Evolutionary conservation across 495 filamentous ascomycete species (phyloP), one percentile per base, ranked within the genome.

Genomic region (Talaromyces stipitatus): DNA sequence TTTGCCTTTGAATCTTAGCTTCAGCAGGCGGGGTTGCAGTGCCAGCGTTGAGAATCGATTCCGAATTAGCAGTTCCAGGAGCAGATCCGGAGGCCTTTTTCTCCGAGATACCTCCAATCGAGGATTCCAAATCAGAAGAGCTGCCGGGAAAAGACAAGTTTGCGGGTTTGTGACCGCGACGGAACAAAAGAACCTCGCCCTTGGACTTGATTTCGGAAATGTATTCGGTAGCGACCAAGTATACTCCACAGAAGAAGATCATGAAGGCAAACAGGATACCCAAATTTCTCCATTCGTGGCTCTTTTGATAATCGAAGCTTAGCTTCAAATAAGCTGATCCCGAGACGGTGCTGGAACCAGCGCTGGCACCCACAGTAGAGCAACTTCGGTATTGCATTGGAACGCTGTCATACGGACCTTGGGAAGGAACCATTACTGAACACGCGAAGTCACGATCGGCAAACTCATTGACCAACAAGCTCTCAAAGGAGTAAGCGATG

Each of bases 401-500:
- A 1, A 57, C 61, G 47, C 66, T 69, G 36, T 83, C 75, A 32
- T 91, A 91, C 0, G 65, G 61, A 8, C 71, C 65, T 0, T 78
- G 75, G 18, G 61, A 67, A 2, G 89, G 90, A 2, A 92, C 75
- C 57, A 80, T 87, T 5, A 58, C 41, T 1, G 78, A 72, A 64
- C 91, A 97, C 0, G 26, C 12, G 60, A 89, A 92, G 0, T 80
- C 57, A 4, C 87, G 82, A 29, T 71, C 67, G 60, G 82, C 76
- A 66, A 94, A 97, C 68, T 96, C 91, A 64, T 97, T 97, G 61
- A 95, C 83, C 84, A 97, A 89, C 10, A 97, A 70, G 2, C 85
- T 76, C 69, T 97, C 91, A 64, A 95, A 97, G 1, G 87, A 83
- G 61, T 96, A 97, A 1, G 82, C 84, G 38, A 97, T 82, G 4